A percentile compares a stretch with the other conserved stretches of the same genome.
Conservation (phyloP, 2,329 filamentous ascomycete species). For the Pseudonectria foliicola region DNA sequence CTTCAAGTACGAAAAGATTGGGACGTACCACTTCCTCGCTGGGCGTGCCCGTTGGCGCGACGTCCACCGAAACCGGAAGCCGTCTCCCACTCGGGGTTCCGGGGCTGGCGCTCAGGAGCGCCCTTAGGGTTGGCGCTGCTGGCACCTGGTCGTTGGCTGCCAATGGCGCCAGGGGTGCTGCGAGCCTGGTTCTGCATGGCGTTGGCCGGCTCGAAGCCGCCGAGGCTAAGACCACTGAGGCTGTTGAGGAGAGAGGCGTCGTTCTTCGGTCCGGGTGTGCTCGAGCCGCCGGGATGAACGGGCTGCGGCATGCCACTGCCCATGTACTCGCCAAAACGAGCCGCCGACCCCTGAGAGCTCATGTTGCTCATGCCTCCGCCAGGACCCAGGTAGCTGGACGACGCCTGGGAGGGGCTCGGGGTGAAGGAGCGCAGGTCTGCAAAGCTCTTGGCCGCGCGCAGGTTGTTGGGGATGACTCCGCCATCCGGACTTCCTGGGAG, state of each 20-base stretch:
- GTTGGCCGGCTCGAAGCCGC: slow-evolving; percentile 39
- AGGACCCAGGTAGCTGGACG: slow-evolving; percentile 63
- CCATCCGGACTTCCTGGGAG: slow-evolving; percentile 72
- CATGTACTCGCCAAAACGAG: slow-evolving; percentile 41
- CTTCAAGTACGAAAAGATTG: too few relatives aligned
- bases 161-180: slow-evolving; percentile 54
- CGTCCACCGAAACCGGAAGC: slow-evolving; percentile 46
- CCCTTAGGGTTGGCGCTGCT: slow-evolving; percentile 37
- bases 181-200: slow-evolving; percentile 30
- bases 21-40: slow-evolving; percentile 52
- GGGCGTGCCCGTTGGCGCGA: slow-evolving; percentile 53
- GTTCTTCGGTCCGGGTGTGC: slow-evolving; percentile 32
- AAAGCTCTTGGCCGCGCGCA: slow-evolving; percentile 92
- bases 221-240: slow-evolving; percentile 44
- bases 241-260: slow-evolving; percentile 39
- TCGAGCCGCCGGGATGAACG: slow-evolving; percentile 27
- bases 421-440: slow-evolving; percentile 93
- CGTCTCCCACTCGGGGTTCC: slow-evolving; percentile 56
- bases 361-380: slow-evolving; percentile 49
- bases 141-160: slow-evolving; percentile 54
- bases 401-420: slow-evolving; percentile 79
- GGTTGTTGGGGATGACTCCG: slow-evolving; percentile 61
- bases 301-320: slow-evolving; percentile 29
- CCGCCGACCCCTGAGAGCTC: slow-evolving; percentile 24
- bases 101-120: slow-evolving; percentile 55